phyloP scores from a whole-genome alignment of 2,329 filamentous ascomycete genomes.

The Aspergillus calidoustus region DNA sequence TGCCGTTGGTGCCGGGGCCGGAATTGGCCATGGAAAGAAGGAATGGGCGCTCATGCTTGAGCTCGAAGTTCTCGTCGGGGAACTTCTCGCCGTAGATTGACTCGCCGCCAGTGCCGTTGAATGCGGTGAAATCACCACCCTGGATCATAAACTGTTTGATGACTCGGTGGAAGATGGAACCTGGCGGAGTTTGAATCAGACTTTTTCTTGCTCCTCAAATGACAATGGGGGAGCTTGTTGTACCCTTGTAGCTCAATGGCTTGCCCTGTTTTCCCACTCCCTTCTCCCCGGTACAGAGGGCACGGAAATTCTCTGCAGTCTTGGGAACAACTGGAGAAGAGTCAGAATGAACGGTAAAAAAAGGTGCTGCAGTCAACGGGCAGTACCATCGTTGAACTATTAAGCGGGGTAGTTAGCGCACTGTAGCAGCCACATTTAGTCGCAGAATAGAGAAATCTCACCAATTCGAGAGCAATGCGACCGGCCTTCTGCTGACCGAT shows the following conservation, averaged over 20 bases:
- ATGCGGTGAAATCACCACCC: constrained; percentile 93
- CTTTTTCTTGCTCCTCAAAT: not conserved
- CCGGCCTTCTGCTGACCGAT: constrained; percentile 76
- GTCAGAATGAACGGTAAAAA: constrained; percentile 45
- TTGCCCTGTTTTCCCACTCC: constrained; percentile 80
- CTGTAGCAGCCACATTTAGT: constrained; percentile 1
- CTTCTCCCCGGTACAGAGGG: constrained; percentile 93
- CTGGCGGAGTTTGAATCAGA: constrained; percentile 39
- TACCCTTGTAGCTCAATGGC: constrained; percentile 84
- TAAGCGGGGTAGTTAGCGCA: constrained; percentile 22
- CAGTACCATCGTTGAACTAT: constrained; percentile 55
- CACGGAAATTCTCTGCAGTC: constrained; percentile 95
- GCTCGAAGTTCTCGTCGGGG: constrained; percentile 91
- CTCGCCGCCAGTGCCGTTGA: constrained; percentile 94
- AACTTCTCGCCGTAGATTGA: constrained; percentile 98
- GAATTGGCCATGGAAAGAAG: constrained; percentile 98
- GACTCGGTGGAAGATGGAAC: constrained; percentile 89
- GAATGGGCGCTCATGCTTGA: constrained; percentile 92
- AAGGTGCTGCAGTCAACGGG: not conserved
- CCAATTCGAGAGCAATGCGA: constrained; percentile 84
- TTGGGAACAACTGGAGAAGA: constrained; percentile 76
- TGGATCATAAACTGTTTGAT: constrained; percentile 99
- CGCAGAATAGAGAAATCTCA: constrained; percentile 43
- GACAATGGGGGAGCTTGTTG: constrained; percentile 9
- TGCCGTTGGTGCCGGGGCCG: constrained; percentile 92